Evolutionary conservation across 345 rosid species (phyloP).

Genomic region (Hibiscus trionum): DNA sequence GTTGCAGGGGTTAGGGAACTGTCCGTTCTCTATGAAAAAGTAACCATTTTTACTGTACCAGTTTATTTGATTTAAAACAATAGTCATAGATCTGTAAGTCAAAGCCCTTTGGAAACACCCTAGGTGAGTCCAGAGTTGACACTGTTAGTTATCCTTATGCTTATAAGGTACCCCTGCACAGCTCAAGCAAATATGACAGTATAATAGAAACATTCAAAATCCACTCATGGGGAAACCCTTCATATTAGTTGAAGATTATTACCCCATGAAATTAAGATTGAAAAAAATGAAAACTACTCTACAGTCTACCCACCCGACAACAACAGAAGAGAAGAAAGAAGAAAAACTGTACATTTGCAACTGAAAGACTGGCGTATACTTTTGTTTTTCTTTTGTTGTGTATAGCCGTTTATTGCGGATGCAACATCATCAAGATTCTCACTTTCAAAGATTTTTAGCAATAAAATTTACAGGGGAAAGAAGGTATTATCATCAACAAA

Average conservation of each 20-base stretch:
- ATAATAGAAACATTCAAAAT: too few species aligned
- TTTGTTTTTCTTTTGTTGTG: not conserved
- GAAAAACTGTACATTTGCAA: slow-evolving; percentile 1
- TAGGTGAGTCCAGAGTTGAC: not conserved
- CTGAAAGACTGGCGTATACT: not conserved
- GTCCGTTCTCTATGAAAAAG: not conserved
- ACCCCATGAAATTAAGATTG: too few species aligned
- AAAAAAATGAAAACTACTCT: too few species aligned
- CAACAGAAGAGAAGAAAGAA: not conserved
- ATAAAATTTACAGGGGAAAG: slow-evolving; percentile 7
- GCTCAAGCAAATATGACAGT: not conserved
- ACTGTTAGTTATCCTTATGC: too few species aligned
- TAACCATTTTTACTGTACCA: not conserved
- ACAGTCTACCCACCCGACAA: too few species aligned
- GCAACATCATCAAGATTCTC: slow-evolving; percentile 99
- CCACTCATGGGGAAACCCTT: not conserved
- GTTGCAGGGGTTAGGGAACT: too few species aligned
- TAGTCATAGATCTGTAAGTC: slow-evolving; percentile 32
- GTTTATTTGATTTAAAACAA: slow-evolving; percentile 10
- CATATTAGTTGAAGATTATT: not conserved
- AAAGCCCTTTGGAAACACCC: slow-evolving; percentile 6
- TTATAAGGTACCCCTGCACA: too few species aligned
- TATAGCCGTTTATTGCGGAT: slow-evolving; percentile 70
- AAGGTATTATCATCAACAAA: slow-evolving; percentile 3
- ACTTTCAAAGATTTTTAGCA: slow-evolving; percentile 26